Evolutionary conservation across 1,139 yeast species (phyloP), one percentile per base, ranked within the genome.

Genomic region (Hanseniaspora uvarum): DNA sequence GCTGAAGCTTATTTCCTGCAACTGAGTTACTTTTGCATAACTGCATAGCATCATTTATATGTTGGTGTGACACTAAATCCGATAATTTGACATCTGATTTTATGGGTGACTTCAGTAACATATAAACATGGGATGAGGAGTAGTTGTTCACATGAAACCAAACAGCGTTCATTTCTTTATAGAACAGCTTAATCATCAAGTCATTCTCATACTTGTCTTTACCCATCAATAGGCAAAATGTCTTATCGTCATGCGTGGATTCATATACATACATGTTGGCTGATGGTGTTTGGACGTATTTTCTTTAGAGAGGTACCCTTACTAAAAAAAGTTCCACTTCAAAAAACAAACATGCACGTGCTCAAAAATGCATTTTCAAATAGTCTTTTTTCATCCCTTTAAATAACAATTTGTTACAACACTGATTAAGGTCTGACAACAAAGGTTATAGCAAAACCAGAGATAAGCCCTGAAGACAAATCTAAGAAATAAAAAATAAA

Each of bases 81-180:
- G 75, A 65, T 59, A 72, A 65, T 40, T 73, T 77, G 21, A 74
- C 74, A 16, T 70, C 72, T 19, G 49, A 43, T 21, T 53, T 50
- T 11, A 50, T 33, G 14, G 28, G 21, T 2, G 68, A 67, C 1
- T 70, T 67, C 36, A 83, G 68, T 55, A 86, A 77, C 33, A 85
- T 68, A 61, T 86, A 86, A n/a, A 86, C 75, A 65, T 86, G 95
- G 0, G 94, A 94, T 44, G 89, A 82, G 11, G 89, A 81, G 54
- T 80, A 73, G 60, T 83, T 83, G 61, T 85, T 94, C 8, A 83
- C 89, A 65, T 86, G 95, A 63, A 86, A 86, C 94, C 95, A 86
- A 8, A 84, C 70, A 63, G 84, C 85, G 36, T 62, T 60, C 51
- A 64, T 55, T 56, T 77, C 78, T 16, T 81, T 81, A 59, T 78